phyloP scores from a whole-genome alignment of 306 rosid genomes.

The Sechiopsis laciniata region DNA sequence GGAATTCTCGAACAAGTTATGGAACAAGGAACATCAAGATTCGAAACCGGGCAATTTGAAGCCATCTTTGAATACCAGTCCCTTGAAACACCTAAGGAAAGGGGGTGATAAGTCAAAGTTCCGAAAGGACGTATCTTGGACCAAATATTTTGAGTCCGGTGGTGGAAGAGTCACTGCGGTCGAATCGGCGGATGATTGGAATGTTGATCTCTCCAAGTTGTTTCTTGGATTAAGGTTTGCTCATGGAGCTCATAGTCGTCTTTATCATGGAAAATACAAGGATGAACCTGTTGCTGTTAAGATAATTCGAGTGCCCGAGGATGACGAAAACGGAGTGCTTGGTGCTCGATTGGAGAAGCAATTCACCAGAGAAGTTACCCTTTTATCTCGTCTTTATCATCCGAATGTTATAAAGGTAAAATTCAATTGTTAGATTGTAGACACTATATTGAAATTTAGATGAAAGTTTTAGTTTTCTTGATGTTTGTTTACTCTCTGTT shows the following conservation, averaged over 20 bases:
- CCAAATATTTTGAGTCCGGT: slow-evolving; percentile 57
- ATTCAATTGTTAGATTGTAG: neutral
- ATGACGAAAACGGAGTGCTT: slow-evolving; percentile 56
- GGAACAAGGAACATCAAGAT: slow-evolving; percentile 33
- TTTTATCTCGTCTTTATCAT: slow-evolving; percentile 71
- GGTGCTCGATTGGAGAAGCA: slow-evolving; percentile 69
- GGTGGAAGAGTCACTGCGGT: slow-evolving; percentile 70
- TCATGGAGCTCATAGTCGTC: slow-evolving; percentile 92
- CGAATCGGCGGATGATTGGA: slow-evolving; percentile 67
- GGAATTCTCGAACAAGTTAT: slow-evolving; percentile 30
- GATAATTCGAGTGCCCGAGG: slow-evolving; percentile 66
- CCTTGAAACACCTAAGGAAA: slow-evolving; percentile 39
- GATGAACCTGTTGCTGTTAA: slow-evolving; percentile 77
- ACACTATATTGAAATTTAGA: neutral
- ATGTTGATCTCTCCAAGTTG: slow-evolving; percentile 69
- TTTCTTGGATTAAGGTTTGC: slow-evolving; percentile 80
- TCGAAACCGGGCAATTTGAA: slow-evolving; percentile 11
- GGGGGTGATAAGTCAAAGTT: slow-evolving; percentile 37
- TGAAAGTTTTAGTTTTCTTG: slow-evolving; percentile 6
- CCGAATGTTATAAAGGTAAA: slow-evolving; percentile 72
- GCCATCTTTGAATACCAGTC: slow-evolving; percentile 35
- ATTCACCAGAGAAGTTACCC: slow-evolving; percentile 67
- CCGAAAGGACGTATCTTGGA: slow-evolving; percentile 60
- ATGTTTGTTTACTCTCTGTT: slow-evolving; percentile 29
- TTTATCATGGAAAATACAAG: slow-evolving; percentile 79